Conservation (phyloP, 179 eudicot genomes). For the Actinidia arguta region DNA sequence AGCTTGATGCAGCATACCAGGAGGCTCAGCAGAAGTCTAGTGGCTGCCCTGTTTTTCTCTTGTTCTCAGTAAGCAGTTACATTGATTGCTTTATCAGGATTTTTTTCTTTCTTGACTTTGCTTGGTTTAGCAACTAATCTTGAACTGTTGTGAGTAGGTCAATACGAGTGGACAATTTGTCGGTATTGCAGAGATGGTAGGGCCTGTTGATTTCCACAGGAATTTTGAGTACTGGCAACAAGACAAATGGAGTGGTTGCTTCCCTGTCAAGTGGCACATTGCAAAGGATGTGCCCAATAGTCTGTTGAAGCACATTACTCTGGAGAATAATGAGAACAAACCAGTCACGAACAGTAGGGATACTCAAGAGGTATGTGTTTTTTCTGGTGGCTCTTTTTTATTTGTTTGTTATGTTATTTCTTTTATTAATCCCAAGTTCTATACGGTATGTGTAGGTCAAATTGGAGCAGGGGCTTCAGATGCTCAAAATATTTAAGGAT, state of each 20-base stretch:
- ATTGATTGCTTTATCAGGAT: not conserved
- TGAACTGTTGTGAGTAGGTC: constrained; percentile 47
- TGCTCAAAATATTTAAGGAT: constrained; percentile 74
- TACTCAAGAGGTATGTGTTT: constrained; percentile 86
- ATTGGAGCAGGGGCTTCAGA: constrained; percentile 77
- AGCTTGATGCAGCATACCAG: constrained; percentile 81
- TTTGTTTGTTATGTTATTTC: not conserved
- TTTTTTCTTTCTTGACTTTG: not conserved
- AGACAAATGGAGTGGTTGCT: constrained; percentile 95
- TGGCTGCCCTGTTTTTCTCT: constrained; percentile 79
- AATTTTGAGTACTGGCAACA: constrained; percentile 95
- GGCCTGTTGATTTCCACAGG: constrained; percentile 82
- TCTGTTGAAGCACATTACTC: constrained; percentile 81
- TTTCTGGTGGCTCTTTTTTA: not conserved
- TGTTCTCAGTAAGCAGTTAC: constrained; percentile 68
- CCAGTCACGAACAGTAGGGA: constrained; percentile 97
- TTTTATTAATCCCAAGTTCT: not conserved
- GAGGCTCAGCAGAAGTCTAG: constrained; percentile 71
- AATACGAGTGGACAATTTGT: constrained; percentile 97
- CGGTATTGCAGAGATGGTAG: constrained; percentile 90
- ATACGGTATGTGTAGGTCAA: constrained; percentile 57
- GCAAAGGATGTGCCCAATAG: constrained; percentile 89
- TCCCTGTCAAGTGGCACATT: constrained; percentile 95
- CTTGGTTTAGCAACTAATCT: not conserved
- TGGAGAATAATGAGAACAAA: constrained; percentile 89